Percentiles rank a stretch among this genome's conserved stretches.
Evolutionary conservation across 2,329 filamentous ascomycete species (phyloP).

Genomic region (Ceratocystis cubensis): DNA sequence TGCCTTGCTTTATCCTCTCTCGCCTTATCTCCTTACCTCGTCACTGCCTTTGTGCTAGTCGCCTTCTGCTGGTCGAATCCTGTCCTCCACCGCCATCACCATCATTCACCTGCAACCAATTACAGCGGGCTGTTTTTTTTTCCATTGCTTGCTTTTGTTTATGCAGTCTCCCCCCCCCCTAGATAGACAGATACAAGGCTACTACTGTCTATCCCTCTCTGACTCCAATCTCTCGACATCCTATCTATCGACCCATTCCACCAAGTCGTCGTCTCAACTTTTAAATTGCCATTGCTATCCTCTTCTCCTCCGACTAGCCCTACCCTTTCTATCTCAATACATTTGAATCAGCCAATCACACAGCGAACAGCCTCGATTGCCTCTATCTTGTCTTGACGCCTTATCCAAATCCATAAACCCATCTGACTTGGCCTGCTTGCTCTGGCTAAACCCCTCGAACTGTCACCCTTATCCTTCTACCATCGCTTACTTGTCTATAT

Average conservation of each 20-base stretch:
- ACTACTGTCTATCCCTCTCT: not conserved
- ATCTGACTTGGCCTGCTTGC: not conserved
- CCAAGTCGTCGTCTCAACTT: not conserved
- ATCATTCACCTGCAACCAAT: not conserved
- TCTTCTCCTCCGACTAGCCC: not conserved
- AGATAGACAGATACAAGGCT: not conserved
- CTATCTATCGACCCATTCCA: not conserved
- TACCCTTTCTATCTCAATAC: not conserved
- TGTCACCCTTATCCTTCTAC: not conserved
- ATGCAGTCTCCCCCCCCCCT: not conserved
- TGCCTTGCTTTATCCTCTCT: not conserved
- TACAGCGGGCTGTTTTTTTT: not conserved
- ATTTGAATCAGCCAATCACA: not conserved
- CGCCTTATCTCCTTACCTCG: not conserved
- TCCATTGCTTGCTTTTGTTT: not conserved
- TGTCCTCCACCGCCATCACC: not conserved
- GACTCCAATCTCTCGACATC: not conserved
- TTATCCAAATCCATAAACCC: not conserved
- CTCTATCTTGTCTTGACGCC: not conserved
- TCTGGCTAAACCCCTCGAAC: not conserved
- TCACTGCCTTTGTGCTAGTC: not conserved
- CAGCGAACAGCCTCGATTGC: not conserved
- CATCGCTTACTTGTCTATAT: not conserved
- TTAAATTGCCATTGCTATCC: not conserved
- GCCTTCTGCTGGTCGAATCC: not conserved